Base-by-base conservation (phyloP, 768 basidiomycete genomes). In the Phaeolepiota aurea region DNA sequence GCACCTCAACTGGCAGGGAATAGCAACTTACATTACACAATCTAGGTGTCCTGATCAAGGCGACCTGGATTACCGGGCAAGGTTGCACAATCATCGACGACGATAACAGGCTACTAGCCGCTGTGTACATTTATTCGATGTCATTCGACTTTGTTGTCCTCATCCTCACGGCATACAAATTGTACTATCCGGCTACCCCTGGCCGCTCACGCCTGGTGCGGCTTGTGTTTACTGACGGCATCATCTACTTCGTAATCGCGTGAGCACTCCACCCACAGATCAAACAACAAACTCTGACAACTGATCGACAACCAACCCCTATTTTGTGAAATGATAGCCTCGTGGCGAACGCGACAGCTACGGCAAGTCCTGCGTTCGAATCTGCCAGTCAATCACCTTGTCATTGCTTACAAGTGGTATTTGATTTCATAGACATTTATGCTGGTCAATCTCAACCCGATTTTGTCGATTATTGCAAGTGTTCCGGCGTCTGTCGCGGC, bases 61-160 rank as follows among this genome's bases (percentile, higher is more conserved):
- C 82, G 0, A 58, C 44, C 1, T 85, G 78, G 76, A 47, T 70
- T 9, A 58, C 63, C 1, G 65, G 59, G 3, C 45, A 54, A 21
- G 68, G 76, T 20, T 85, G 82, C 48, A 63, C 63, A 20, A 84
- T 85, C 47, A 72, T 68, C 9, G 59, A 68, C 20, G 82, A 80
- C 4, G 62, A 79, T 50, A 81, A 66, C 56, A 66, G 54, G 36
- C 59, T 82, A 32, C 73, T 87, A 36, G 78, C 80, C 2, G 66
- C 68, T 18, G 75, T 75, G 4, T 86, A 82, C 58, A 80, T 85
- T 48, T 85, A 85, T 51, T 73, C 78, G 36, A 86, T 86, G 83
- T 59, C 61, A 15, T 83, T 84, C 52, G 83, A 86, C 59, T 67
- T 86, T 45, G 53, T 63, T 12, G 79, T 86, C 37, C 57, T 86